Evolutionary conservation across 768 basidiomycete genomes (phyloP), one percentile per base, ranked within the genome.

Genomic region (Agaricus blazei): DNA sequence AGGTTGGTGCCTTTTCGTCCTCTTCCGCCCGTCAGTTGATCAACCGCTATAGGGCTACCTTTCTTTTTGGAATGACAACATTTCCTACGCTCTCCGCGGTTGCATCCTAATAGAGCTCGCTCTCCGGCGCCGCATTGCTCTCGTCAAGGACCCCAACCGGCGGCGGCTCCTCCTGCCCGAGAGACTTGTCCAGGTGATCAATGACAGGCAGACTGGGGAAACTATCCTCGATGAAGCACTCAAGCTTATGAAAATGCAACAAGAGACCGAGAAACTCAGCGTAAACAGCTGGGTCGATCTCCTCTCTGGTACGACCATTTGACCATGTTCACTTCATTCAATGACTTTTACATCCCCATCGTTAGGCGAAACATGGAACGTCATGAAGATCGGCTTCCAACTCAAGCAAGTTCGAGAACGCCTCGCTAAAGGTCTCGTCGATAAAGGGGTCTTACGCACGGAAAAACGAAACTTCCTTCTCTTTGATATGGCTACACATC

Each of bases 11-110:
- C 4, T 12, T 15, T 8, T 29, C 41, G 4, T 12, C 36, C 48
- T 15, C 28, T 41, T 41, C 28, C 41, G 19, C 9, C 34, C 24
- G 23, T 19, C 9, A 44, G 31, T 15, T 19, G 47, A 36, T 48
- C 9, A 38, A 2, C 19, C 19, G 19, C 6, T 14, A 23, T 59
- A 78, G 74, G 95, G 95, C 36, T 97, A 98, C 70, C 83, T 98
- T 38, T 96, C 93, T 1, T 98, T 98, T 68, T 98, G 96, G 96
- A 98, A 98, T 73, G 96, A 99, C 77, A 98, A 98, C 72, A 99
- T 99, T 62, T 97, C 94, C 0, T 99, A 99, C 71, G 95, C 96
- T 12, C 81, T 99, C 2, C 85, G 97, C n/a, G 97, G 97, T 4
- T 98, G 96, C 69, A 98, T 99, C 64, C 82, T 99, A 58, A 88